phyloP scores from a whole-genome alignment of 192 early-diverging fungal genomes.

The Dissophora ornata region DNA sequence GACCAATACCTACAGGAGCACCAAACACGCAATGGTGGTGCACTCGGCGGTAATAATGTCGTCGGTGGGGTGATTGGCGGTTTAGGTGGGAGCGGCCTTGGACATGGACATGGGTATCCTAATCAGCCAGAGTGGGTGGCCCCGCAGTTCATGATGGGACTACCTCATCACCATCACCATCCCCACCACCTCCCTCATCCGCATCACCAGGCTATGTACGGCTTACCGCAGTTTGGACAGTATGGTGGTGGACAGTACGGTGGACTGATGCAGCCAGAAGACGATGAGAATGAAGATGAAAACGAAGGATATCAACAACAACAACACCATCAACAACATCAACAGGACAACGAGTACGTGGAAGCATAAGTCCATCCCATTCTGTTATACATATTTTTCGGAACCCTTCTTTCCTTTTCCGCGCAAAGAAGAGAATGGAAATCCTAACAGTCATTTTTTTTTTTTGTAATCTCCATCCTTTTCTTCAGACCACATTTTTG shows the following conservation, averaged over 20 bases:
- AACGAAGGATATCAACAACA: background rate
- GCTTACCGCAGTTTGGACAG: conserved; percentile 7
- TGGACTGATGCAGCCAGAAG: background rate
- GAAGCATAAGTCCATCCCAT: too few species aligned
- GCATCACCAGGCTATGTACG: conserved; percentile 7
- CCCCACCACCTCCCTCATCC: too few species aligned
- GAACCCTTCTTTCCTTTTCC: too few species aligned
- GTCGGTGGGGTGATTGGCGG: background rate
- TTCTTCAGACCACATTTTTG: too few species aligned
- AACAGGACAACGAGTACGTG: too few species aligned
- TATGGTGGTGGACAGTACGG: conserved; percentile 6
- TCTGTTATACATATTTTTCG: too few species aligned
- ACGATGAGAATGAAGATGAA: conserved; percentile 1
- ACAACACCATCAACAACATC: background rate
- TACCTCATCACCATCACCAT: conserved; percentile 17
- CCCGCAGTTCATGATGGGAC: conserved; percentile 34
- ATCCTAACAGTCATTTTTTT: too few species aligned
- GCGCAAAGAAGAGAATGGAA: too few species aligned
- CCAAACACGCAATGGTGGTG: too few species aligned
- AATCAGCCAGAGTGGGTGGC: conserved; percentile 43
- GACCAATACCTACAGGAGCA: background rate
- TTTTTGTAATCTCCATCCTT: too few species aligned
- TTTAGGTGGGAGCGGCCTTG: background rate
- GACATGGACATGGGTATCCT: conserved; percentile 29
- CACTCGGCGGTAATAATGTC: too few species aligned